phyloP scores from a whole-genome alignment of 2,329 filamentous ascomycete species.

The Ceratocystis harringtonii region DNA sequence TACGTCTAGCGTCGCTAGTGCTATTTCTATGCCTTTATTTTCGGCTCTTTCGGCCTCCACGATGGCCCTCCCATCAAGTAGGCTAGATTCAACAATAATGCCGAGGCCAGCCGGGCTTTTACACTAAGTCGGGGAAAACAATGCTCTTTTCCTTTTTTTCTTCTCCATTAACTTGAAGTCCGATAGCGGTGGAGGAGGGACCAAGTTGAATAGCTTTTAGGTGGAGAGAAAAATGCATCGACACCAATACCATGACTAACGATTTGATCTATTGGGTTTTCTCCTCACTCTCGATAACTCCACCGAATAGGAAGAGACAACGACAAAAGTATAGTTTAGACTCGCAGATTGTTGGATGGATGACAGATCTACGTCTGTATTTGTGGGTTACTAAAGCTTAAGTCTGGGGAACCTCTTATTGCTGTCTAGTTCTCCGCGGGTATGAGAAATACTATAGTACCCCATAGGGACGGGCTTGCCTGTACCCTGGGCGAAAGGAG shows the following conservation, averaged over 20 bases:
- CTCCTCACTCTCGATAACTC: background rate
- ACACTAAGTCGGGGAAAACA: background rate
- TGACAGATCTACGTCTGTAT: background rate
- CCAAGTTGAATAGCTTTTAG: background rate
- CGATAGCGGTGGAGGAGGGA: background rate
- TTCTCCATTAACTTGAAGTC: background rate
- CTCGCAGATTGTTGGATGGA: background rate
- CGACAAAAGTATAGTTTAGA: background rate
- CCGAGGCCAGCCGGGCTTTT: background rate
- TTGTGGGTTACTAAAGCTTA: no score
- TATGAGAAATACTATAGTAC: background rate
- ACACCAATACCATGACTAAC: background rate
- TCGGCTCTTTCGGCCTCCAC: background rate
- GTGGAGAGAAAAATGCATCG: background rate
- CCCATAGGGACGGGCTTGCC: background rate
- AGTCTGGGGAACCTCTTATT: background rate
- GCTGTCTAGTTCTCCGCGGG: background rate
- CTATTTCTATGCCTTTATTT: background rate
- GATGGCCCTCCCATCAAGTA: background rate
- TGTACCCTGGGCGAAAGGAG: background rate
- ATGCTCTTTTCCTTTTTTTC: background rate
- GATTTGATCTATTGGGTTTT: background rate
- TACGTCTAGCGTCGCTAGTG: background rate
- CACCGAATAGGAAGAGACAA: background rate
- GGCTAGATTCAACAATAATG: background rate